These are phyloP conservation scores for Erysiphe pulchra DNA, from an alignment of 2,329 filamentous ascomycete species.

Conservation along the genomic window DNA sequence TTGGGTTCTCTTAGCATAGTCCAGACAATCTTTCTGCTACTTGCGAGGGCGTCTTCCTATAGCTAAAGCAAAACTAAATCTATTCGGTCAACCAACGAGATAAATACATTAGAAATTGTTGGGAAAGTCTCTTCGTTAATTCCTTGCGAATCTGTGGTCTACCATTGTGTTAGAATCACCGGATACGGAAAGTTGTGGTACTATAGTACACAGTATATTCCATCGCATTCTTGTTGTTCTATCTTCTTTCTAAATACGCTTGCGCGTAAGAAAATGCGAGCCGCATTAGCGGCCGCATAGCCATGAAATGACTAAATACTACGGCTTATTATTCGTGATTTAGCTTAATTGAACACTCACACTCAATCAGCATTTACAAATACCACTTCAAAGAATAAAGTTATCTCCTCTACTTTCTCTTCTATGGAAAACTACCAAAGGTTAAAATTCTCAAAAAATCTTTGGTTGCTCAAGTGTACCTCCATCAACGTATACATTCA, in stretches of 20 bases:
- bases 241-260: neutral
- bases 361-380: too few relatives aligned
- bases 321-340: too few relatives aligned
- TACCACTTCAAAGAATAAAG: too few relatives aligned
- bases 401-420: too few relatives aligned
- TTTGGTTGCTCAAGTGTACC: too few relatives aligned
- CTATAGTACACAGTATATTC: neutral
- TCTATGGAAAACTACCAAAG: too few relatives aligned
- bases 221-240: slow-evolving; percentile 3
- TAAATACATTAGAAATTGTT: neutral
- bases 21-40: neutral
- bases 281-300: neutral
- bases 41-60: neutral
- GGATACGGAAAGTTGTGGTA: neutral
- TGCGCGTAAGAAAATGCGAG: neutral
- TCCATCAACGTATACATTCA: too few relatives aligned
- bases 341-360: too few relatives aligned
- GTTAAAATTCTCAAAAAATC: too few relatives aligned
- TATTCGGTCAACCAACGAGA: neutral
- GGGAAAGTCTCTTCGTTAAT: neutral
- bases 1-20: neutral
- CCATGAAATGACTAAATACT: neutral
- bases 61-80: neutral
- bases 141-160: neutral
- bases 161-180: neutral